phyloP scores from a whole-genome alignment of 1,284 basidiomycete species.

The Wolfiporia cocos region DNA sequence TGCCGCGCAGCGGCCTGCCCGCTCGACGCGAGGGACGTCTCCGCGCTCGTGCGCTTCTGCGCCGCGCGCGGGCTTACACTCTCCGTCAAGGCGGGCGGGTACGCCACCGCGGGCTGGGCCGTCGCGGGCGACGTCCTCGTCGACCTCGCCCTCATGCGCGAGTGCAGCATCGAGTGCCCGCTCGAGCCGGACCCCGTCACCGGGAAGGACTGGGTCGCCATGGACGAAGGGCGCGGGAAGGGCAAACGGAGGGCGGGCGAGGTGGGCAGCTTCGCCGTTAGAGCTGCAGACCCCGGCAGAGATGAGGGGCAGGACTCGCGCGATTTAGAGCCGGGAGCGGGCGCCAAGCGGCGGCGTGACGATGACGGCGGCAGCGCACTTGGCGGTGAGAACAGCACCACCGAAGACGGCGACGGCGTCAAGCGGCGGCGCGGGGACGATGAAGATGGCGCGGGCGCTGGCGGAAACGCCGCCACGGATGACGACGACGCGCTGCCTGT shows the following conservation, averaged over 20 bases:
- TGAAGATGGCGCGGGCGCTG: no score
- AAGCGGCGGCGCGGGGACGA: slow-evolving; percentile 51
- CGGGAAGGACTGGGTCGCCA: slow-evolving; percentile 48
- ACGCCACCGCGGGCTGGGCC: slow-evolving; percentile 85
- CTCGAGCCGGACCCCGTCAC: slow-evolving; percentile 20
- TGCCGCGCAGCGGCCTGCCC: slow-evolving; percentile 64
- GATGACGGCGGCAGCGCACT: no score
- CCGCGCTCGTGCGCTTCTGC: slow-evolving; percentile 68
- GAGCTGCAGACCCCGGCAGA: no score
- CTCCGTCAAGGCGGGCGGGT: slow-evolving; percentile 86
- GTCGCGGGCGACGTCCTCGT: slow-evolving; percentile 80
- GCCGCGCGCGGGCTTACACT: slow-evolving; percentile 58
- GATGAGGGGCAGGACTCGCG: no score
- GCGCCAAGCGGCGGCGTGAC: no score
- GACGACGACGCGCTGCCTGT: no score
- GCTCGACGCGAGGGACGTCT: slow-evolving; percentile 68
- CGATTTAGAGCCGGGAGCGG: no score
- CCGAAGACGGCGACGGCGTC: slow-evolving; percentile 1
- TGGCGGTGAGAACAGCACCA: background rate
- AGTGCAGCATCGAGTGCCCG: slow-evolving; percentile 63
- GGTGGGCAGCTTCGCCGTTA: background rate
- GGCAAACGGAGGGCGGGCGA: slow-evolving; percentile 37
- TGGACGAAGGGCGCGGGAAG: slow-evolving; percentile 52
- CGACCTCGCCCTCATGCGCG: slow-evolving; percentile 65
- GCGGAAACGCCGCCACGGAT: no score